Conservation (phyloP, 179 eudicot species). For the Carnegiea gigantea region DNA sequence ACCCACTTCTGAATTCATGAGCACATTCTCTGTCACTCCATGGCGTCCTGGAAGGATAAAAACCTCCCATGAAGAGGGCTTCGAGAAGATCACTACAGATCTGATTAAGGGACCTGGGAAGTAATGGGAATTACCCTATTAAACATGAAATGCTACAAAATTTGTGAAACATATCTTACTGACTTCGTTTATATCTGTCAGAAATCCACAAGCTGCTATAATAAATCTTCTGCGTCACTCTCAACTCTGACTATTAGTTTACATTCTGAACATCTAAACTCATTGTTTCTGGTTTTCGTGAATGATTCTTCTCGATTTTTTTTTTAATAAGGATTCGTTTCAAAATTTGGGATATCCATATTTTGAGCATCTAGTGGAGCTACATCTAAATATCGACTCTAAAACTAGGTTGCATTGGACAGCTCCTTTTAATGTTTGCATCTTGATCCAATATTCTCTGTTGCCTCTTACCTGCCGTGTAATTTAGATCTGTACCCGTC, state of each 20-base stretch:
- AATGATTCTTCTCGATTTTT: neutral
- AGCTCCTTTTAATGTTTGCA: too few relatives aligned
- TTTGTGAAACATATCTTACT: neutral
- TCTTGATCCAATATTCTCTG: too few relatives aligned
- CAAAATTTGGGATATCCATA: neutral
- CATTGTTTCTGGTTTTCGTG: neutral
- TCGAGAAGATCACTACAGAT: neutral
- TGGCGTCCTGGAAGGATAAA: neutral
- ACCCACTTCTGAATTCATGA: neutral
- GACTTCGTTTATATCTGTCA: neutral
- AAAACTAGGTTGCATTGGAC: neutral
- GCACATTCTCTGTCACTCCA: neutral
- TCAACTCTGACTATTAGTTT: neutral
- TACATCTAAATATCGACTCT: neutral
- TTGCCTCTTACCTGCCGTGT: neutral
- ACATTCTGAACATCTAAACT: neutral
- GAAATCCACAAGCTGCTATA: neutral
- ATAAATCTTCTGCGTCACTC: neutral
- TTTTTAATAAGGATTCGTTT: too few relatives aligned
- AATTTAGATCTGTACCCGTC: neutral
- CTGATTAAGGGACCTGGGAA: neutral
- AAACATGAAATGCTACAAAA: neutral
- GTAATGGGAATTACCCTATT: neutral
- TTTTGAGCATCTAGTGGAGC: neutral
- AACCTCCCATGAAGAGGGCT: neutral